Conservation (phyloP, 208 protist species). For the Leishmania tropica region DNA sequence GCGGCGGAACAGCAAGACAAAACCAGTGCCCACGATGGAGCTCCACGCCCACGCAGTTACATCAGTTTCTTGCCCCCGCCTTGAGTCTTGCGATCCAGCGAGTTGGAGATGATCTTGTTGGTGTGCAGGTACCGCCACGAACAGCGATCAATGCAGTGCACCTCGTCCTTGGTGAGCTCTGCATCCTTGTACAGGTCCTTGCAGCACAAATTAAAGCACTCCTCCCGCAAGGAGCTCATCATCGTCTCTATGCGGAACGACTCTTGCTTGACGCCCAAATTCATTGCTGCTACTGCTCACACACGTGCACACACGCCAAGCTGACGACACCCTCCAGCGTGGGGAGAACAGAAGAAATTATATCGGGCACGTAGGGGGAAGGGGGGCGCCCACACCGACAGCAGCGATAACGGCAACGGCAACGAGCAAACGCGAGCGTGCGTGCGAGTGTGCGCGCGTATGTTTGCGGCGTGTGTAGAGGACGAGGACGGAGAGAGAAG, state of each 20-base stretch:
- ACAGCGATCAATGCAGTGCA: slow-evolving; percentile 86
- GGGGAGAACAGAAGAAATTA: neutral
- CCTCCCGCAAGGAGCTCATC: slow-evolving; percentile 72
- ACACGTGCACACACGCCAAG: neutral
- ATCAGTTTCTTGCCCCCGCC: slow-evolving; percentile 32
- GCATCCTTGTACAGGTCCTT: slow-evolving; percentile 51
- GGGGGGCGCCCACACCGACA: slow-evolving; percentile 1
- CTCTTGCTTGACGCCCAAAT: slow-evolving; percentile 83
- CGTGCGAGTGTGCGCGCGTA: neutral
- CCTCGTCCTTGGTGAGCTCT: slow-evolving; percentile 78
- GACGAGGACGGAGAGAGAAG: neutral
- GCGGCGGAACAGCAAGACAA: neutral
- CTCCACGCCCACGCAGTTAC: neutral
- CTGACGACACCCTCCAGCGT: neutral
- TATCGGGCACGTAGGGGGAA: neutral
- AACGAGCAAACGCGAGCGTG: neutral
- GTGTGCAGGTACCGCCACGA: slow-evolving; percentile 81
- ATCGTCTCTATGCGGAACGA: slow-evolving; percentile 87
- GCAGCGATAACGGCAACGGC: neutral
- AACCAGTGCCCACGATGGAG: too few species aligned
- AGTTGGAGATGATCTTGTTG: slow-evolving; percentile 61
- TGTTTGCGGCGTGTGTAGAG: neutral
- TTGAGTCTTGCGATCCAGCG: slow-evolving; percentile 47
- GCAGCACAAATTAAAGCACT: slow-evolving; percentile 89
- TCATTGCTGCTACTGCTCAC: slow-evolving; percentile 42